Conservation (phyloP, 805 yeast genomes). For the Saccharomycopsis sp. region DNA sequence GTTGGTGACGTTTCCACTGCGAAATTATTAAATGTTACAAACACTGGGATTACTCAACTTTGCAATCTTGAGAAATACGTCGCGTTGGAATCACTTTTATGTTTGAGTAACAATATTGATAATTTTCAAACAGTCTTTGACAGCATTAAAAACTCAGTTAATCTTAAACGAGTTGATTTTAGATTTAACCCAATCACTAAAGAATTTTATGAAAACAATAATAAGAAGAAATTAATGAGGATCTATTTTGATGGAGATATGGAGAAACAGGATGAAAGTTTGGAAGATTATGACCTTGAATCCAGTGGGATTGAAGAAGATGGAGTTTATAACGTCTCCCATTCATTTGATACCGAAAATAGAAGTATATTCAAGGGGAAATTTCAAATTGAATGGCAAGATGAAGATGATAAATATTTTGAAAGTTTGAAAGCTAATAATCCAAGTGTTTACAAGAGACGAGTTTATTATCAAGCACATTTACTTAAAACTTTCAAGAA, state of each 20-base stretch:
- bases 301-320: conserved; percentile 7
- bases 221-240: conserved; percentile 6
- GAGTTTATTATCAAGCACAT: conserved; percentile 19
- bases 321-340: background rate
- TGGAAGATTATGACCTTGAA: conserved; percentile 19
- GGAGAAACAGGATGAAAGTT: conserved; percentile 15
- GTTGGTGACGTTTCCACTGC: conserved; percentile 12
- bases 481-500: conserved; percentile 14
- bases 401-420: conserved; percentile 11
- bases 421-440: conserved; percentile 14
- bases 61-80: conserved; percentile 3
- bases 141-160: conserved; percentile 12
- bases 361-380: conserved; percentile 15
- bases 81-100: conserved; percentile 14
- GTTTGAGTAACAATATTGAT: conserved; percentile 15
- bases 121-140: conserved; percentile 17
- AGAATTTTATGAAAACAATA: conserved; percentile 11
- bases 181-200: conserved; percentile 21
- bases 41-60: conserved; percentile 5
- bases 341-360: background rate
- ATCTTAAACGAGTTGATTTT: conserved; percentile 18
- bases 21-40: conserved; percentile 14
- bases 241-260: conserved; percentile 11
- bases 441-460: conserved; percentile 13
- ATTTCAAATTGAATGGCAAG: conserved; percentile 17